phyloP scores from a whole-genome alignment of 1,284 basidiomycete genomes.

The Xerocomus minutiporus region DNA sequence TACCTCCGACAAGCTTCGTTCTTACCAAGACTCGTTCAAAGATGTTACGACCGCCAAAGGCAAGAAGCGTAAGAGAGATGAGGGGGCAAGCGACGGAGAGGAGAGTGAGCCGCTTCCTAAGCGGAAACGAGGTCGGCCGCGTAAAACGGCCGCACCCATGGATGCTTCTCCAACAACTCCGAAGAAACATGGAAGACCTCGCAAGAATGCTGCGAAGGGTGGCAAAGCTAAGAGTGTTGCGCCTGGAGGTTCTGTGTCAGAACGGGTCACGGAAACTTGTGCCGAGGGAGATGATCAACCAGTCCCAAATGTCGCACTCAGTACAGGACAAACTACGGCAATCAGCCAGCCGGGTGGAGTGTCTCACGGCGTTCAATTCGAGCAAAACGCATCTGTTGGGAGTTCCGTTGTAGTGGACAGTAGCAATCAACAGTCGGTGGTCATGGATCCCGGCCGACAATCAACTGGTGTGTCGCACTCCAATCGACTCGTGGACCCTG shows the following conservation, averaged over 20 bases:
- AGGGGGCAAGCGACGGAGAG: conserved; percentile 17
- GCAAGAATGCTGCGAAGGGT: conserved; percentile 22
- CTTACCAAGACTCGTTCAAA: conserved; percentile 50
- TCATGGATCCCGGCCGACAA: neutral
- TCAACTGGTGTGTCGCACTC: neutral
- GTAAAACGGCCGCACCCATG: conserved; percentile 23
- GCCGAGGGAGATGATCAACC: neutral
- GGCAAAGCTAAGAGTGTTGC: neutral
- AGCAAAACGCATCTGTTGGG: neutral
- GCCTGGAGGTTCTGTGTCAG: neutral
- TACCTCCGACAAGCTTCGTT: conserved; percentile 37
- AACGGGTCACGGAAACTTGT: neutral
- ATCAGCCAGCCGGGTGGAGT: neutral
- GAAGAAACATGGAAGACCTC: conserved; percentile 36
- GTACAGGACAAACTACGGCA: neutral
- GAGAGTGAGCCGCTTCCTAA: conserved; percentile 32
- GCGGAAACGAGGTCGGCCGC: conserved; percentile 37
- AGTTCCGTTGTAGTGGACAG: neutral
- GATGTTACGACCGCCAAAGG: conserved; percentile 18
- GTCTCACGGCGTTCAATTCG: neutral
- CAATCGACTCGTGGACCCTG: neutral
- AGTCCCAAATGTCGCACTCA: neutral
- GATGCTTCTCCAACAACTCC: conserved; percentile 9
- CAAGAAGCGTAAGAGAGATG: conserved; percentile 31
- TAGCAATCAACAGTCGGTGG: neutral